Conservation (phyloP, 1,284 basidiomycete species). For the Stereum hirsutum region DNA sequence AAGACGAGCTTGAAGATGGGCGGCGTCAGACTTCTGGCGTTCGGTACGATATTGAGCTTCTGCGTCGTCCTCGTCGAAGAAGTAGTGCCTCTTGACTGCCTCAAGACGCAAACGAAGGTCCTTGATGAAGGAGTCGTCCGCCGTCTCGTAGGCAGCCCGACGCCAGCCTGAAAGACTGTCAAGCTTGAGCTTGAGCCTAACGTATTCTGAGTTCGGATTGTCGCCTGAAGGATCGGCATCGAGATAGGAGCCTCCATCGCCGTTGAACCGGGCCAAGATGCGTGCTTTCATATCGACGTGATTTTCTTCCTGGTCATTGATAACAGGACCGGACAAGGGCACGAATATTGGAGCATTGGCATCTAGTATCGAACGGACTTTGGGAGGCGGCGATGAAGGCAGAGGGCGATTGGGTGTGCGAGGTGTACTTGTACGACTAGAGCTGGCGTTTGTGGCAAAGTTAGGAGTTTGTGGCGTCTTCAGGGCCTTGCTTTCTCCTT, state of each 20-base stretch:
- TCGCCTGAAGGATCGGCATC: slow-evolving; percentile 29
- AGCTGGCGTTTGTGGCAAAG: no score
- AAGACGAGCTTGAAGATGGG: slow-evolving; percentile 45
- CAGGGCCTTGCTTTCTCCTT: slow-evolving; percentile 13
- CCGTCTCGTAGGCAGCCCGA: slow-evolving; percentile 22
- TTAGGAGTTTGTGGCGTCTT: slow-evolving; percentile 25
- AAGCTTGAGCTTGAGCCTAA: slow-evolving; percentile 47
- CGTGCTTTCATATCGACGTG: background rate
- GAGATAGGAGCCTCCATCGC: slow-evolving; percentile 7
- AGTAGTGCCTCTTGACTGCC: slow-evolving; percentile 56
- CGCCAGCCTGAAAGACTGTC: slow-evolving; percentile 29
- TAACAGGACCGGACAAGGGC: slow-evolving; percentile 15
- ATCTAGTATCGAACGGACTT: slow-evolving; percentile 10
- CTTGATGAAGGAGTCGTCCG: slow-evolving; percentile 31
- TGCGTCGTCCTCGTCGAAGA: slow-evolving; percentile 69
- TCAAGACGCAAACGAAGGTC: slow-evolving; percentile 46
- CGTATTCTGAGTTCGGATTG: slow-evolving; percentile 58
- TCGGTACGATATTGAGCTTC: slow-evolving; percentile 49
- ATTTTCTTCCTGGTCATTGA: background rate
- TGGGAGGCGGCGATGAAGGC: slow-evolving; percentile 15
- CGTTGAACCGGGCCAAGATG: background rate
- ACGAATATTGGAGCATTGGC: slow-evolving; percentile 30
- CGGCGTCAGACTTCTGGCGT: slow-evolving; percentile 42
- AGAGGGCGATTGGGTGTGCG: background rate
- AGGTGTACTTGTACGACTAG: no score